Percentiles rank a stretch among this genome's conserved stretches.
These are phyloP conservation scores for Protomyces gravidus DNA, from an alignment of 1,139 yeast genomes.

Conservation along the genomic window DNA sequence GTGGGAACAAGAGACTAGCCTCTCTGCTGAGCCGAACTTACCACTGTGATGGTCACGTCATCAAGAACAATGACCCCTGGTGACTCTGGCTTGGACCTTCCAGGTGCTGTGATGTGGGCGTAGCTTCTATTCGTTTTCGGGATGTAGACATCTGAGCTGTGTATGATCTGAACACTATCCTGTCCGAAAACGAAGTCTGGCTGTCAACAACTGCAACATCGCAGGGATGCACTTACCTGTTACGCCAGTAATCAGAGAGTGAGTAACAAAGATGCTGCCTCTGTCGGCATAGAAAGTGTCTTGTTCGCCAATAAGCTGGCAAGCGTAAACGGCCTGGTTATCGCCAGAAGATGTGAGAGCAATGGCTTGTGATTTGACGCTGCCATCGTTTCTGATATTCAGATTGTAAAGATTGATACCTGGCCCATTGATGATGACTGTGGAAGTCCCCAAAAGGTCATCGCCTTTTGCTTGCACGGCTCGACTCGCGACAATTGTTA, in stretches of 20 bases:
- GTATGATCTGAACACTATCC: neutral
- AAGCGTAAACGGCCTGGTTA: neutral
- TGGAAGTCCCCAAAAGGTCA: neutral
- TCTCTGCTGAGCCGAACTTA: too few relatives aligned
- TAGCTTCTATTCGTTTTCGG: neutral
- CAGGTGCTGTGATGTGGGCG: neutral
- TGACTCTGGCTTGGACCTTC: neutral
- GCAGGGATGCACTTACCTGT: neutral
- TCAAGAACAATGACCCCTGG: neutral
- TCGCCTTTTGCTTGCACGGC: neutral
- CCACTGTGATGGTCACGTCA: neutral
- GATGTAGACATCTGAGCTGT: neutral
- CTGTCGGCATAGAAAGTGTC: neutral
- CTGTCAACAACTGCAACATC: neutral
- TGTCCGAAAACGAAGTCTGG: neutral
- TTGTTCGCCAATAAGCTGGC: neutral
- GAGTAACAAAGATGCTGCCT: neutral
- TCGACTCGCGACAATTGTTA: neutral
- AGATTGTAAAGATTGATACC: neutral
- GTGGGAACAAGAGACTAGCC: too few relatives aligned
- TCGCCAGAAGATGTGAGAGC: neutral
- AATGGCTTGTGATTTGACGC: neutral
- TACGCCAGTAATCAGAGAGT: neutral
- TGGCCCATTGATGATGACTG: neutral
- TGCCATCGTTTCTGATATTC: neutral